phyloP scores from a whole-genome alignment of 768 basidiomycete species.

The Astraeus odoratus region DNA sequence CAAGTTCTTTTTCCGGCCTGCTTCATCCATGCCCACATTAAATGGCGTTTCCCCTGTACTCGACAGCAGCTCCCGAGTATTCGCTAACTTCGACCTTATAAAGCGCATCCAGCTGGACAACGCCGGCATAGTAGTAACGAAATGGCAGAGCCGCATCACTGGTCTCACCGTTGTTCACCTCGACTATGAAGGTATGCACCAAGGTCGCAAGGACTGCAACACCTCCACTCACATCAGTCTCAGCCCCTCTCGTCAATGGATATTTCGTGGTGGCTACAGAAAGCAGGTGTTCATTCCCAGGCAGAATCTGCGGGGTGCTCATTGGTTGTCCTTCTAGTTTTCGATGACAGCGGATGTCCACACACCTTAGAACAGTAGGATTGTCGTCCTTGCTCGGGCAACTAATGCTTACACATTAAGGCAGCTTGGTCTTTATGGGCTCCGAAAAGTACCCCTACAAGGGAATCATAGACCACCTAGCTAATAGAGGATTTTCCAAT shows the following conservation, averaged over 20 bases:
- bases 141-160: constrained; percentile 82
- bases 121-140: constrained; percentile 72
- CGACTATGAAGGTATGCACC: constrained; percentile 73
- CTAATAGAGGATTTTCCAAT: constrained; percentile 88
- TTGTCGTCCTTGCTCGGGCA: not conserved
- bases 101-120: constrained; percentile 71
- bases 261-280: constrained; percentile 89
- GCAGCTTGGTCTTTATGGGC: constrained; percentile 87
- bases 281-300: constrained; percentile 46
- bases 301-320: too few species aligned
- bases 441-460: constrained; percentile 95
- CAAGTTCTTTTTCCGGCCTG: too few species aligned
- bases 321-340: constrained; percentile 45
- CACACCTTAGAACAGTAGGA: constrained; percentile 90
- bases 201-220: not conserved
- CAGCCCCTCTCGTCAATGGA: constrained; percentile 85
- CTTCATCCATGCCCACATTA: constrained; percentile 25
- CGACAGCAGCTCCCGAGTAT: constrained; percentile 26
- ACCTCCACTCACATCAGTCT: constrained; percentile 11
- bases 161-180: constrained; percentile 89
- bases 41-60: constrained; percentile 15
- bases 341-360: constrained; percentile 91
- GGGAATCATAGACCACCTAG: constrained; percentile 89
- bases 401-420: constrained; percentile 2
- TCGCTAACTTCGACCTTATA: constrained; percentile 81